Evolutionary conservation across 257 asterid species (phyloP).

Genomic region (Pogostemon cablin): DNA sequence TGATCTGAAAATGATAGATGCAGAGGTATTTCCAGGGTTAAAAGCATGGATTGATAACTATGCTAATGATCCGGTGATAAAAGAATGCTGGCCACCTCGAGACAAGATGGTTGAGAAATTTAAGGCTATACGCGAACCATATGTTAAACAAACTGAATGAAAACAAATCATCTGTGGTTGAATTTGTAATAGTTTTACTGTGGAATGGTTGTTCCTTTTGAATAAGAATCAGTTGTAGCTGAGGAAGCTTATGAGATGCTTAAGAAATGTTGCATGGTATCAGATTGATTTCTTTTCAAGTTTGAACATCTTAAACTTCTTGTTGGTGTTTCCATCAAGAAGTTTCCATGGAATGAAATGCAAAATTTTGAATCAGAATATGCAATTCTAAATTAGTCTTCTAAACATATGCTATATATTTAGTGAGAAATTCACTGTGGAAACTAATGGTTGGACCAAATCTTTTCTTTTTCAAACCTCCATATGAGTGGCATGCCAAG

Average conservation of each 20-base stretch:
- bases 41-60: slow-evolving; percentile 56
- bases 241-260: slow-evolving; percentile 12
- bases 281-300: slow-evolving; percentile 17
- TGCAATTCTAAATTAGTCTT: neutral
- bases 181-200: slow-evolving; percentile 19
- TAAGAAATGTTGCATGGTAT: slow-evolving; percentile 10
- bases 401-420: slow-evolving; percentile 2
- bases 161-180: slow-evolving; percentile 33
- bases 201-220: slow-evolving; percentile 3
- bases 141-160: slow-evolving; percentile 37
- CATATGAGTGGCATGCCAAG: slow-evolving; percentile 3
- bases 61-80: slow-evolving; percentile 48
- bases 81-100: slow-evolving; percentile 63
- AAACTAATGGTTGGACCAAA: neutral
- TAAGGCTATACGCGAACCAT: slow-evolving; percentile 41
- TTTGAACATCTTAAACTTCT: neutral
- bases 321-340: neutral
- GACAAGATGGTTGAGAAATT: slow-evolving; percentile 56
- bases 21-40: slow-evolving; percentile 47
- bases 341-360: neutral
- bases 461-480: slow-evolving; percentile 5
- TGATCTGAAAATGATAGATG: slow-evolving; percentile 45
- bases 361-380: neutral
- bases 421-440: neutral
- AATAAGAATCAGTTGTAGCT: slow-evolving; percentile 24